These are phyloP conservation scores for Heterobasidion annosum DNA, from an alignment of 1,284 basidiomycete genomes.

Conservation along the genomic window DNA sequence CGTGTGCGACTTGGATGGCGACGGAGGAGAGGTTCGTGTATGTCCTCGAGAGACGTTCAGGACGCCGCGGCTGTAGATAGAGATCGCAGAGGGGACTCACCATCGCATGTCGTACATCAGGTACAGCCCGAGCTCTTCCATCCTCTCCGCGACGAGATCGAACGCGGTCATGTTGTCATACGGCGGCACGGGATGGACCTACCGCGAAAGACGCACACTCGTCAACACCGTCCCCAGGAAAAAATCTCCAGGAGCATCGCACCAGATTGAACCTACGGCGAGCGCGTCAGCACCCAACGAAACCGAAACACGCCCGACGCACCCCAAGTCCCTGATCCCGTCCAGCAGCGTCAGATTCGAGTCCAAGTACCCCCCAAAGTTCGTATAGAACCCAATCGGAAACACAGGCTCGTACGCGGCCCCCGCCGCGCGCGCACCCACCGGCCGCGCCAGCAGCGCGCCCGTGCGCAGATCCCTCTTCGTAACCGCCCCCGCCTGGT, in stretches of 20 bases:
- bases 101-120: conserved; percentile 72
- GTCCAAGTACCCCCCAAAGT: conserved; percentile 44
- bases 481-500: conserved; percentile 33
- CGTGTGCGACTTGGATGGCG: conserved; percentile 53
- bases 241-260: conserved; percentile 23
- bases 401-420: conserved; percentile 46
- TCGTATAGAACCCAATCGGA: conserved; percentile 69
- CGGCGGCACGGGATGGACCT: too few species aligned
- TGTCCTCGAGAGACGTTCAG: conserved; percentile 25
- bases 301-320: conserved; percentile 11
- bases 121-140: conserved; percentile 65
- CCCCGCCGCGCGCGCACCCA: conserved; percentile 25
- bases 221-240: conserved; percentile 19
- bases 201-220: too few species aligned
- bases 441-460: conserved; percentile 49
- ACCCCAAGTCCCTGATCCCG: conserved; percentile 57
- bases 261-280: too few species aligned
- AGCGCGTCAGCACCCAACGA: not conserved
- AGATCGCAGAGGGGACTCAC: conserved; percentile 27
- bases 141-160: conserved; percentile 49
- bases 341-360: conserved; percentile 47
- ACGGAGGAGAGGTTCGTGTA: conserved; percentile 60
- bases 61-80: not conserved
- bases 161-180: conserved; percentile 52
- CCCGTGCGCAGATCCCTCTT: conserved; percentile 69